These are phyloP conservation scores for Neurospora sp. DNA, from an alignment of 495 filamentous ascomycete genomes.

Conservation along the genomic window DNA sequence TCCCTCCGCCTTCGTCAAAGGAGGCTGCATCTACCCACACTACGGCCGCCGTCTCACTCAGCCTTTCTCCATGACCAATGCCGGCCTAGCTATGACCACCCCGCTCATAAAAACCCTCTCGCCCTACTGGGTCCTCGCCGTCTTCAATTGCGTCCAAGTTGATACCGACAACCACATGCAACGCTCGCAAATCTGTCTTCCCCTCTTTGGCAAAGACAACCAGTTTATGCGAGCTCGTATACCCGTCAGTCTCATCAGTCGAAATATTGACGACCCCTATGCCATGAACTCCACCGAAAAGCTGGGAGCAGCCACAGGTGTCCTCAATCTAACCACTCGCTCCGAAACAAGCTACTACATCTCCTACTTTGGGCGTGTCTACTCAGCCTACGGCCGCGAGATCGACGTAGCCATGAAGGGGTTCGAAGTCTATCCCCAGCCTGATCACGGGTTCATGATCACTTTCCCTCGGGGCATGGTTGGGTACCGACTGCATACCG, in stretches of 20 bases:
- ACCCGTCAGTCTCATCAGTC: slow-evolving; percentile 12
- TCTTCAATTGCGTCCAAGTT: slow-evolving; percentile 17
- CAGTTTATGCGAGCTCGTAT: slow-evolving; percentile 15
- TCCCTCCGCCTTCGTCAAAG: slow-evolving; percentile 4
- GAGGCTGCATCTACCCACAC: slow-evolving; percentile 6
- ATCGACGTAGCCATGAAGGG: slow-evolving; percentile 18
- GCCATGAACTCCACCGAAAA: not conserved
- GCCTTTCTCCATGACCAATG: slow-evolving; percentile 18
- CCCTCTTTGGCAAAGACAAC: slow-evolving; percentile 17
- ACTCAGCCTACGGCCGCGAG: slow-evolving; percentile 15
- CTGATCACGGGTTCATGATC: slow-evolving; percentile 12
- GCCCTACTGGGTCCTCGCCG: slow-evolving; percentile 18
- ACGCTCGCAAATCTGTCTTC: slow-evolving; percentile 11
- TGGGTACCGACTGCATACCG: slow-evolving; percentile 1
- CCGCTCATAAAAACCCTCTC: slow-evolving; percentile 18
- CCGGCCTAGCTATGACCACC: slow-evolving; percentile 15
- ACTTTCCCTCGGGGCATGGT: slow-evolving; percentile 15
- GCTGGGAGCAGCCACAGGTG: not conserved
- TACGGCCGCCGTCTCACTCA: slow-evolving; percentile 7
- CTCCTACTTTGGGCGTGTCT: slow-evolving; percentile 16
- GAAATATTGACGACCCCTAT: slow-evolving; percentile 1
- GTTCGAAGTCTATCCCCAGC: slow-evolving; percentile 4
- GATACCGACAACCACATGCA: slow-evolving; percentile 1
- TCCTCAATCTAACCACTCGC: slow-evolving; percentile 9
- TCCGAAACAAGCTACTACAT: slow-evolving; percentile 11